These are phyloP conservation scores for Tolypocladium tundrense DNA, from an alignment of 2,329 filamentous ascomycete genomes.

Conservation along the genomic window DNA sequence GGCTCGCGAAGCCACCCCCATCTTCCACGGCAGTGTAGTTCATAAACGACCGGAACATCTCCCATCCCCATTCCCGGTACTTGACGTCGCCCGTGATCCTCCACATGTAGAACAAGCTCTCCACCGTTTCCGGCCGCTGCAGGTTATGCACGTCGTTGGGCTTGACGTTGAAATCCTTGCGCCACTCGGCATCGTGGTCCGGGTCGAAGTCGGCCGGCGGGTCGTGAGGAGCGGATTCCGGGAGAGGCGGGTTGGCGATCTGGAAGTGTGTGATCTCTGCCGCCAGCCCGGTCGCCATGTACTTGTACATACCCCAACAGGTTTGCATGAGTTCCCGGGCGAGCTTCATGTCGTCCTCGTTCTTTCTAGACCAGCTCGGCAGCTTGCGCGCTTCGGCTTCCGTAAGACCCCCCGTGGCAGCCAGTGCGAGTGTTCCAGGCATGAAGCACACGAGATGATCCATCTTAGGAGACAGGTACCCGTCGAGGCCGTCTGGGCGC, in stretches of 20 bases:
- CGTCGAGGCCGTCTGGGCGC: slow-evolving; percentile 61
- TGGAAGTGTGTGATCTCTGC: slow-evolving; percentile 91
- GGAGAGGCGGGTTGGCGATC: slow-evolving; percentile 56
- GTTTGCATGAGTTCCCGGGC: slow-evolving; percentile 90
- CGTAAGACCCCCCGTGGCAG: slow-evolving; percentile 67
- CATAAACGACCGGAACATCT: slow-evolving; percentile 91
- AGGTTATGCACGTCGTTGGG: slow-evolving; percentile 82
- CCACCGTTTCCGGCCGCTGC: slow-evolving; percentile 92
- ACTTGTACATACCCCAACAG: slow-evolving; percentile 96
- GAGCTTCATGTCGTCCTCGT: slow-evolving; percentile 80
- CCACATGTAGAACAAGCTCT: slow-evolving; percentile 97
- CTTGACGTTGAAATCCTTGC: slow-evolving; percentile 70
- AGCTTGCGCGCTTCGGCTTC: slow-evolving; percentile 65
- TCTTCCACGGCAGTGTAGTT: slow-evolving; percentile 73
- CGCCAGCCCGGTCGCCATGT: slow-evolving; percentile 81
- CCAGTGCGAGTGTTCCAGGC: slow-evolving; percentile 89
- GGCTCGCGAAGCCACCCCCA: slow-evolving; percentile 70
- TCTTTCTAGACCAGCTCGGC: slow-evolving; percentile 61
- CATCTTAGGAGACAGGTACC: slow-evolving; percentile 75
- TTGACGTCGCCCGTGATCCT: slow-evolving; percentile 82
- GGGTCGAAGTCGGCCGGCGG: slow-evolving; percentile 40
- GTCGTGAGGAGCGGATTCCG: slow-evolving; percentile 39
- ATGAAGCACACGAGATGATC: slow-evolving; percentile 97
- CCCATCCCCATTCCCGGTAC: slow-evolving; percentile 96
- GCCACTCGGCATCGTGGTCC: slow-evolving; percentile 53